Evolutionary conservation across 139 green algal species (phyloP), one percentile per base, ranked within the genome.

Genomic region (Diplosphaera chodatii): DNA sequence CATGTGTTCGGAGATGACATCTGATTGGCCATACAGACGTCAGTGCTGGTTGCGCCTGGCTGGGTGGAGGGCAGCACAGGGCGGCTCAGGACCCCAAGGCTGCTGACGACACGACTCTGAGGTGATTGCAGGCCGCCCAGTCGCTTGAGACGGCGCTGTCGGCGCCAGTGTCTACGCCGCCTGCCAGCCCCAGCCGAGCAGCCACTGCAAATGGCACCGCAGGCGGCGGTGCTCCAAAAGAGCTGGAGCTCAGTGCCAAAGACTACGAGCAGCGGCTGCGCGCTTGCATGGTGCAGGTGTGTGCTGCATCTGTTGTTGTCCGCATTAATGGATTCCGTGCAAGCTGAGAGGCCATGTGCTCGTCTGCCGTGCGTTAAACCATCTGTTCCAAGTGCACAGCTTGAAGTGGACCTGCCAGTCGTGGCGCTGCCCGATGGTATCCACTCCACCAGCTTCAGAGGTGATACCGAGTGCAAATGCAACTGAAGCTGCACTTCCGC

Each of bases 401-500:
- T 93, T 64, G 81, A 93, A 40, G 86, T 95, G 2, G 85, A 96
- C 77, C 86, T 97, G 62, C 92, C 92, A 1, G 77, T 90, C 34
- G 86, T 97, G 32, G 90, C 84, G 3, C 83, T 97, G n/a, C 68
- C 83, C 4, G 92, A 97, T 70, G 92, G 92, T 0, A 89, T 97
- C 40, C 91, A 97, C 78, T 86, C 84, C 27, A 74, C 70, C 22
- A 67, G 69, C 55, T 84, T 84, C 67, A 40, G 65, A 72, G 77
- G 74, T 59, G 65, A 0, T n/a, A n/a, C n/a, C n/a, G n/a, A n/a
- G n/a, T n/a, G n/a, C n/a, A n/a, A n/a, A n/a, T n/a, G n/a, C n/a
- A n/a, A n/a, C n/a, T n/a, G n/a, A n/a, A n/a, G n/a, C n/a, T n/a
- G n/a, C n/a, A n/a, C n/a, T n/a, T n/a, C n/a, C n/a, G n/a, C n/a